Base-by-base conservation (phyloP, 225 moss, liverwort and hornwort species). In the Polytrichum formosum region DNA sequence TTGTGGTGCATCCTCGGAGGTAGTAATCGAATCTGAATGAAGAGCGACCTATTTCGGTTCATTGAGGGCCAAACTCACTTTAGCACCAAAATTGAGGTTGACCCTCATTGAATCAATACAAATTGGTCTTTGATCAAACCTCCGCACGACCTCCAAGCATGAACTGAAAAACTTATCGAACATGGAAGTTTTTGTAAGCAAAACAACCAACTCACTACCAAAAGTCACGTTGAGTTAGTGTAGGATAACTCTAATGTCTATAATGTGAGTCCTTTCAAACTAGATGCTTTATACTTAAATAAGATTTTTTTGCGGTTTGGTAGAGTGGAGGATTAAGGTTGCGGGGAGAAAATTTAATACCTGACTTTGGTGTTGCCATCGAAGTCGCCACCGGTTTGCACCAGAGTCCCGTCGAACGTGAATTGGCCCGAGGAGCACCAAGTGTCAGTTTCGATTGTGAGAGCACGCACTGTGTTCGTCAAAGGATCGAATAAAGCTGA, bases 351-450 rank as follows among this genome's bases (percentile, higher is more conserved):
- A 35, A 26, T 19, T 18, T 23, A 17, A 53, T 54, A 81, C 78
- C 92, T 80, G 75, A 92, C 81, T 70, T 78, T 85, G 6, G 26
- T 62, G 69, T 78, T 67, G 59, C 92, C 92, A 19, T 92, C 92
- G 73, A 74, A 85, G 64, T 92, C 92, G 10, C 92, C 92, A 71
- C 92, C 92, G 1, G 92, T 92, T 64, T 92, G 92, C 33, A 90
- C 72, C 1, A 92, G 81, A 22, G 85, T 80, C 31, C 92, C 92
- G 66, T 92, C 85, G 21, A 83, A 60, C 62, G 78, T 74, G 71
- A 90, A 90, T 46, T 78, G 74, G 6, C 92, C 92, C 1, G 85
- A 85, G 8, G 85, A 85, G 84, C 92, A 92, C 92, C 92, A 92
- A 19, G 92, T 92, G 64, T 92, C 92, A 0, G 90, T 92, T 74